phyloP scores from a whole-genome alignment of 495 filamentous ascomycete genomes.

The Chlorociboria aeruginascens region DNA sequence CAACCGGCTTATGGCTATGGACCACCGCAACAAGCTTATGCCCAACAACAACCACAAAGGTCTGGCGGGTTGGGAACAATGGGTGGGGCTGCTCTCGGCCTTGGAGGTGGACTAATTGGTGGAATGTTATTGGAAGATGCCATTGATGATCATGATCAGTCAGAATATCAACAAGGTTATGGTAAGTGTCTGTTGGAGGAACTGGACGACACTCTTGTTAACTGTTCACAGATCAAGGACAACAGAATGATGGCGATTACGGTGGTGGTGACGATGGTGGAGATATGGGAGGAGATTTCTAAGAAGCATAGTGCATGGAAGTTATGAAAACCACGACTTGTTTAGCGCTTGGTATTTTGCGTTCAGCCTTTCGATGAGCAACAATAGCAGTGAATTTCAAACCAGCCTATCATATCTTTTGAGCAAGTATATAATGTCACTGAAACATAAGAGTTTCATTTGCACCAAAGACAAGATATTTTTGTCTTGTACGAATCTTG shows the following conservation, averaged over 20 bases:
- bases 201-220: not conserved
- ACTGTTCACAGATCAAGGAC: slow-evolving; percentile 16
- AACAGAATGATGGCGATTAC: slow-evolving; percentile 31
- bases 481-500: too few species aligned
- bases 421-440: too few species aligned
- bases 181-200: slow-evolving; percentile 4
- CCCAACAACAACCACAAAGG: slow-evolving; percentile 13
- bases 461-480: too few species aligned
- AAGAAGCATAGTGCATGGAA: slow-evolving; percentile 10
- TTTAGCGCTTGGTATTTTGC: too few species aligned
- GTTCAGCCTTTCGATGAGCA: too few species aligned
- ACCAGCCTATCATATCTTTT: too few species aligned
- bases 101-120: slow-evolving; percentile 66
- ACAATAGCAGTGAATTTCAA: too few species aligned
- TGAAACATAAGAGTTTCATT: too few species aligned
- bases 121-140: slow-evolving; percentile 56
- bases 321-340: too few species aligned
- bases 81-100: slow-evolving; percentile 62
- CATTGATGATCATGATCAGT: slow-evolving; percentile 44
- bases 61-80: slow-evolving; percentile 49
- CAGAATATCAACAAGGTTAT: slow-evolving; percentile 36
- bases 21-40: slow-evolving; percentile 1
- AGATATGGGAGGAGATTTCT: slow-evolving; percentile 43
- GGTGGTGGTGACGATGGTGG: slow-evolving; percentile 26
- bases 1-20: slow-evolving; percentile 9